phyloP scores from a whole-genome alignment of 192 early-diverging fungal genomes.

The Chytriomyces sp. region DNA sequence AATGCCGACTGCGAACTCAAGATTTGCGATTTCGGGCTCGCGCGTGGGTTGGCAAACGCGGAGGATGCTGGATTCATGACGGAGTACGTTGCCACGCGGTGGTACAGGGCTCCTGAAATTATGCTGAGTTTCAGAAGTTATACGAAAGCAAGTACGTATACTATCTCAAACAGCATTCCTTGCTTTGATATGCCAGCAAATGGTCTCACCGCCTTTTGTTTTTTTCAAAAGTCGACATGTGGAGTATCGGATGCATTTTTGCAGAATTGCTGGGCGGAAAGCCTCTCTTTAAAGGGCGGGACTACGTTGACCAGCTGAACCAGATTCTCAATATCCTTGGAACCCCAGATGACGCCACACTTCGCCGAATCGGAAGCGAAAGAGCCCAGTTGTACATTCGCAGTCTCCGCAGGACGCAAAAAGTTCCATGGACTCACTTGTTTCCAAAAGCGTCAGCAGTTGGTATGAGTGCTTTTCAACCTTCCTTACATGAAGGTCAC shows the following conservation, averaged over 20 bases:
- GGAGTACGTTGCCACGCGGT: slow-evolving; percentile 64
- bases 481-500: neutral
- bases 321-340: slow-evolving; percentile 94
- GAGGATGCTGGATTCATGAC: slow-evolving; percentile 52
- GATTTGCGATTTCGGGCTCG: slow-evolving; percentile 66
- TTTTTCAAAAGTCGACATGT: slow-evolving; percentile 81
- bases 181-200: neutral
- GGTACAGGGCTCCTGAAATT: slow-evolving; percentile 65
- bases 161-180: neutral
- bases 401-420: slow-evolving; percentile 73
- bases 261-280: slow-evolving; percentile 83
- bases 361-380: slow-evolving; percentile 55
- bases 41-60: slow-evolving; percentile 48
- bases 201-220: neutral
- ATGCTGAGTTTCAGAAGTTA: slow-evolving; percentile 61
- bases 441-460: slow-evolving; percentile 88
- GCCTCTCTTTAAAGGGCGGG: slow-evolving; percentile 62
- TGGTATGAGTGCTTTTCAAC: slow-evolving; percentile 30
- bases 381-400: slow-evolving; percentile 43
- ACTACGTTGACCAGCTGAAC: slow-evolving; percentile 92
- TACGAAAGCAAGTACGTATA: slow-evolving; percentile 53
- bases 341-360: slow-evolving; percentile 88
- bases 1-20: slow-evolving; percentile 63
- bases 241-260: slow-evolving; percentile 98
- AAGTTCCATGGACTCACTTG: slow-evolving; percentile 78